A percentile compares a stretch with the other conserved stretches of the same genome.
Evolutionary conservation across 1,139 yeast genomes (phyloP).

Genomic region (Yamadazyma diospyri): DNA sequence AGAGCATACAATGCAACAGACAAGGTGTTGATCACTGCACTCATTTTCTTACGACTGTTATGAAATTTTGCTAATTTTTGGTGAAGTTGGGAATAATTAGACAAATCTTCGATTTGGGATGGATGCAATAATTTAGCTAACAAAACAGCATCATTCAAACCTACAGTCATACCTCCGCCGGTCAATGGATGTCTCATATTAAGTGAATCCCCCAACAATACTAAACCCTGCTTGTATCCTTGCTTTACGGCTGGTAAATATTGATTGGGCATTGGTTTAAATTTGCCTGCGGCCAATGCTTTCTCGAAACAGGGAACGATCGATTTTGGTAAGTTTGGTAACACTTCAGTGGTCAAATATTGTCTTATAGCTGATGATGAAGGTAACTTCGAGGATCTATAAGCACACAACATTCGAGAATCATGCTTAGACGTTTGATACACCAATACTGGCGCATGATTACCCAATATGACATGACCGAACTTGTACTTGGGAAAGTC

Average conservation of each 20-base stretch:
- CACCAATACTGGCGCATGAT: constrained; percentile 81
- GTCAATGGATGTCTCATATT: constrained; percentile 98
- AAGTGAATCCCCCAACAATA: constrained; percentile 87
- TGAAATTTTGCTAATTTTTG: constrained; percentile 65
- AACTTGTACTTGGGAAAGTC: constrained; percentile 66
- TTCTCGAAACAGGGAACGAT: constrained; percentile 63
- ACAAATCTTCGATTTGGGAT: constrained; percentile 52
- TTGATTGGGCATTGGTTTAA: constrained; percentile 92
- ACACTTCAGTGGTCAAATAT: constrained; percentile 58
- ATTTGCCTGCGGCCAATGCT: constrained; percentile 42
- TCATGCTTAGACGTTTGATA: constrained; percentile 83
- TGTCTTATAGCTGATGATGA: constrained; percentile 57
- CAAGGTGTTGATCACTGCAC: constrained; percentile 82
- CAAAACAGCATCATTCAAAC: constrained; percentile 79
- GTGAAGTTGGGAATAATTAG: constrained; percentile 52
- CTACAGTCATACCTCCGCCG: constrained; percentile 99
- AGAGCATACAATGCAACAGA: constrained; percentile 87
- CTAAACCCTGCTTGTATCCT: constrained; percentile 66
- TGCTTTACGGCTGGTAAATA: constrained; percentile 72
- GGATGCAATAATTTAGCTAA: constrained; percentile 60
- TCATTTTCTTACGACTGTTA: constrained; percentile 70
- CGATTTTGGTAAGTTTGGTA: constrained; percentile 64
- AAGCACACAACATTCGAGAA: constrained; percentile 88
- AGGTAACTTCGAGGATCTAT: constrained; percentile 72
- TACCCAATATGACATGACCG: constrained; percentile 89